Evolutionary conservation across 129 eudicot genomes (phyloP).

Genomic region (Ambrosia artemisiifolia): DNA sequence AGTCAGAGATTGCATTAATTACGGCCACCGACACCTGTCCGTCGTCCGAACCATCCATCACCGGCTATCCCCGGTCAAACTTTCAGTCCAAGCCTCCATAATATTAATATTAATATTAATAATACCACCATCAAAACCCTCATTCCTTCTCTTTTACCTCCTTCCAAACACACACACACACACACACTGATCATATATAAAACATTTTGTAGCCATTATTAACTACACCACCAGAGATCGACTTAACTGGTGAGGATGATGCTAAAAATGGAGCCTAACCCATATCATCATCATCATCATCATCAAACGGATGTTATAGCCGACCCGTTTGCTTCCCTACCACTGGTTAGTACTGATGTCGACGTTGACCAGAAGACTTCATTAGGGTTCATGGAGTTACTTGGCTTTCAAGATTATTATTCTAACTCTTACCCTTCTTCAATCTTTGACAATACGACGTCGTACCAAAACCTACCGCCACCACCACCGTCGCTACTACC

Average conservation of each 20-base stretch:
- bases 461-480: neutral
- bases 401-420: slow-evolving; percentile 47
- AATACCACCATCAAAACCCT: slow-evolving; percentile 17
- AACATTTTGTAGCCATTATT: neutral
- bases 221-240: neutral
- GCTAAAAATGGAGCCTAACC: slow-evolving; percentile 41
- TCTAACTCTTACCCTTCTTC: neutral
- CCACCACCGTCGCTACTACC: neutral
- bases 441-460: slow-evolving; percentile 5
- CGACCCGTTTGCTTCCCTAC: slow-evolving; percentile 17
- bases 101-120: too few species aligned
- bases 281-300: neutral
- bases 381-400: slow-evolving; percentile 76
- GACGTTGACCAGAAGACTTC: slow-evolving; percentile 25
- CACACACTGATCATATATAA: too few species aligned
- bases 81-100: slow-evolving; percentile 20
- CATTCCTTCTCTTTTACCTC: neutral
- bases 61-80: slow-evolving; percentile 31
- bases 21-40: slow-evolving; percentile 15
- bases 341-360: neutral
- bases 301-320: neutral
- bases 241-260: slow-evolving; percentile 15
- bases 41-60: slow-evolving; percentile 27
- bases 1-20: slow-evolving; percentile 24
- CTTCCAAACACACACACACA: neutral